Base-by-base conservation (phyloP, 345 rosid species). In the Gossypium stocksii region DNA sequence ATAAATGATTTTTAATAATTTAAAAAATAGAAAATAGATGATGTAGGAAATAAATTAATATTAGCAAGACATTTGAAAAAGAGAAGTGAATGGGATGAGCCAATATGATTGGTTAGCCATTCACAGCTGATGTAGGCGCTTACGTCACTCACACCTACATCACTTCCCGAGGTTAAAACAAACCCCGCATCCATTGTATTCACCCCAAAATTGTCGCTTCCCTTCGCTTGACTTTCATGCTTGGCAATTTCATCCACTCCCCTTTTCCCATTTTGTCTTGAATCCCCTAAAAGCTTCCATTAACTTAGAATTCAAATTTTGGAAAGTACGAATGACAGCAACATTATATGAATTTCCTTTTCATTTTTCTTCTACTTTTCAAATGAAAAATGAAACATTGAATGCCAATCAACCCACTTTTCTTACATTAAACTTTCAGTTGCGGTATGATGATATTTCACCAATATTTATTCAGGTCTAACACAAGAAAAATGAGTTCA, bases 91-190 rank as follows among this genome's bases (percentile, higher is more conserved):
- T 0, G 41, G 41, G 41, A 17, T 52, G 17, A 29, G 38, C 4
- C 5, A 29, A 3, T 29, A 29, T 3, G 34, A 29, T 29, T 8
- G 3, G 22, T 1, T 10, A 54, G 61, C 15, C 17, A 38, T 53
- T 7, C 11, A 0, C 2, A 1, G 67, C 58, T 82, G 79, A 78
- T 7, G 87, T 52, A 68, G 15, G 85, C 77, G 78, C 87, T 82
- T 85, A 43, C 81, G 82, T 77, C 80, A 80, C 74, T 22, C 65
- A 19, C 3, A 9, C 56, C 56, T 8, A 52, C 56, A 1, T 34
- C 7, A 34, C 41, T 34, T 5, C 41, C 41, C 5, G 4, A 29
- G 3, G 34, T 29, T 29, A 29, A 29, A 29, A 0, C 3, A 29
- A 29, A 3, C 34, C 8, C 53, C 53, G 15, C 15, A 49, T 49